These are phyloP conservation scores for Leptodontidium sp. DNA, from an alignment of 2,329 filamentous ascomycete species.

Conservation along the genomic window DNA sequence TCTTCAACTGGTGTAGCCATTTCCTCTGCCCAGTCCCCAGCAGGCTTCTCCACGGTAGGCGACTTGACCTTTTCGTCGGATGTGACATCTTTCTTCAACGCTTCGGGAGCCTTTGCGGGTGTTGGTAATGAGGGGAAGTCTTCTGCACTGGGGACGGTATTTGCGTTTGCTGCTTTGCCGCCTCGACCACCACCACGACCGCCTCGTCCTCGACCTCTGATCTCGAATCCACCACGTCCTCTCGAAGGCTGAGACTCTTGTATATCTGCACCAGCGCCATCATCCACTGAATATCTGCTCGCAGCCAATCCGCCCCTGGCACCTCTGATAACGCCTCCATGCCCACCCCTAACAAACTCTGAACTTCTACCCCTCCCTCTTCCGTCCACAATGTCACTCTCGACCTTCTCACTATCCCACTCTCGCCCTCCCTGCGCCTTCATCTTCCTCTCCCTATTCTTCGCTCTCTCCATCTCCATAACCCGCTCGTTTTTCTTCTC, in stretches of 20 bases:
- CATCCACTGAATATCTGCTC: conserved; percentile 35
- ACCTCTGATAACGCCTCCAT: conserved; percentile 44
- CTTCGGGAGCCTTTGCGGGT: conserved; percentile 14
- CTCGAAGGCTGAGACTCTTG: conserved; percentile 20
- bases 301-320: conserved; percentile 31
- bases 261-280: conserved; percentile 22
- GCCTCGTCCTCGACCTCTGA: conserved; percentile 37
- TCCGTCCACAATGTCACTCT: conserved; percentile 45
- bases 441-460: conserved; percentile 48
- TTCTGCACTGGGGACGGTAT: conserved; percentile 34
- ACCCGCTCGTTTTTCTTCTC: conserved; percentile 43
- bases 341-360: conserved; percentile 44
- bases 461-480: conserved; percentile 48
- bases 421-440: conserved; percentile 46
- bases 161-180: conserved; percentile 26
- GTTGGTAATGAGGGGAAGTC: conserved; percentile 43
- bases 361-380: conserved; percentile 37
- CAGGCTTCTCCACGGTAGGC: conserved; percentile 29
- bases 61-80: conserved; percentile 25
- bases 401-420: conserved; percentile 47
- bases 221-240: conserved; percentile 31
- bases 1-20: conserved; percentile 43
- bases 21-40: conserved; percentile 44
- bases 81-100: not conserved
- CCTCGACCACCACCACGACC: conserved; percentile 38